A percentile compares a stretch with the other conserved stretches of the same genome.
Conservation (phyloP, 331 rosid genomes). For the Saraca asoca region DNA sequence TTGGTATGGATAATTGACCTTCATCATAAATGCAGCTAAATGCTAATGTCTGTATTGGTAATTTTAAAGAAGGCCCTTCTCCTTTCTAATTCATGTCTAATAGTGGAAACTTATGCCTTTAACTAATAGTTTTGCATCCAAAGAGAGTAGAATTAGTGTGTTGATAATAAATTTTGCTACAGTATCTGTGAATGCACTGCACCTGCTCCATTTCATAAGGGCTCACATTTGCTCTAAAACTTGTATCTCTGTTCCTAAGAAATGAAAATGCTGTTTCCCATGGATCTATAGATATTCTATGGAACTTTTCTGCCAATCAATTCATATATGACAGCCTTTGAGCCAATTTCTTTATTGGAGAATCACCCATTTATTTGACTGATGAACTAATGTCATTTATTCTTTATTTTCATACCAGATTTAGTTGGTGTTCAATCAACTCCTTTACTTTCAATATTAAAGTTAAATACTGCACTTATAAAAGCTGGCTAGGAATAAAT, state of each 20-base stretch:
- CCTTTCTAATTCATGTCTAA: neutral
- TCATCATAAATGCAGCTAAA: neutral
- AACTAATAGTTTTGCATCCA: neutral
- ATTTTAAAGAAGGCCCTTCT: constrained; percentile 6
- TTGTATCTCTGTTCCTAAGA: neutral
- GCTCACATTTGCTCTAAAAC: neutral
- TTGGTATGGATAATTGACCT: neutral
- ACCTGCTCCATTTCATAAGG: neutral
- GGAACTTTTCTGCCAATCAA: neutral
- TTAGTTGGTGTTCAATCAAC: neutral
- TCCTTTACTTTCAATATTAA: neutral
- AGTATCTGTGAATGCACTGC: neutral
- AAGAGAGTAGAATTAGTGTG: neutral
- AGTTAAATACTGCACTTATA: neutral
- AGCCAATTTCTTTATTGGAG: neutral
- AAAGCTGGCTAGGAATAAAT: too few species aligned
- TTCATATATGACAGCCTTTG: too few species aligned
- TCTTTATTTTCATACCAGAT: neutral
- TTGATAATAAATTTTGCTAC: constrained; percentile 18
- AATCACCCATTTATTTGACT: neutral
- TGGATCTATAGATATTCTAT: constrained; percentile 1
- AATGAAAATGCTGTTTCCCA: constrained; percentile 14
- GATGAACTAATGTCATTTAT: neutral
- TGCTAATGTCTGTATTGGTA: neutral
- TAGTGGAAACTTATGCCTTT: neutral